phyloP scores from a whole-genome alignment of 164 flowering plant genomes.

The Piper longum region DNA sequence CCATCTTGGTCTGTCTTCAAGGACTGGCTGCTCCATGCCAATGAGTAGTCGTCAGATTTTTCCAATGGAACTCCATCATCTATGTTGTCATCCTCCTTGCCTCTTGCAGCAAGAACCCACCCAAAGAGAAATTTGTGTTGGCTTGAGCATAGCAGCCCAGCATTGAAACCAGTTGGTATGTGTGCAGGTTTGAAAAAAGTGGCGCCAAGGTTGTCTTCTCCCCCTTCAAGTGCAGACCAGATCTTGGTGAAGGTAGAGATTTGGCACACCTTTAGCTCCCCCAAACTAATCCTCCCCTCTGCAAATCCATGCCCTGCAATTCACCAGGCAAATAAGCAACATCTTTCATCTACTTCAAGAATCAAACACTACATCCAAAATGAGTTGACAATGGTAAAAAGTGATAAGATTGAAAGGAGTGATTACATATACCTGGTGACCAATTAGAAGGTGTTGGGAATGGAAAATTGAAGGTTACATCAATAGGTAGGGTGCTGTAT shows the following conservation, averaged over 20 bases:
- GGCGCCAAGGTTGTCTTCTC: constrained; percentile 50
- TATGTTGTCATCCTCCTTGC: constrained; percentile 1
- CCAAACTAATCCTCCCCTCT: constrained; percentile 58
- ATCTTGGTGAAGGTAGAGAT: constrained; percentile 43
- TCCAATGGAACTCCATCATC: constrained; percentile 9
- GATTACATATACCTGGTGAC: constrained; percentile 19
- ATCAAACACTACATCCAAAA: not conserved
- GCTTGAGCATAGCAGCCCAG: constrained; percentile 67
- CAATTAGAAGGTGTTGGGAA: constrained; percentile 43
- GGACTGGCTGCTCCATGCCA: constrained; percentile 52
- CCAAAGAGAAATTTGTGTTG: constrained; percentile 50
- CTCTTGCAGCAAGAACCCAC: constrained; percentile 51
- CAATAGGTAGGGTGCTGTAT: constrained; percentile 23
- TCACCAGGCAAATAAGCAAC: constrained; percentile 1
- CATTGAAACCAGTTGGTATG: constrained; percentile 49
- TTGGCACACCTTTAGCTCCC: constrained; percentile 49
- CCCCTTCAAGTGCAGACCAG: constrained; percentile 62
- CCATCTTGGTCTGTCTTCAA: constrained; percentile 40
- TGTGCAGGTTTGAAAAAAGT: constrained; percentile 52
- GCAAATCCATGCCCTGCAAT: constrained; percentile 54
- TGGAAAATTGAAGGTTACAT: constrained; percentile 42
- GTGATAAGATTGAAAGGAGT: not conserved
- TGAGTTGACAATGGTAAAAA: too few species aligned
- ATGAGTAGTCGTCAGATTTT: constrained; percentile 51
- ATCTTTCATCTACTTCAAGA: not conserved